Evolutionary conservation across 2,329 filamentous ascomycete species (phyloP), one percentile per base, ranked within the genome.

Genomic region (Phialemonium atrogriseum): DNA sequence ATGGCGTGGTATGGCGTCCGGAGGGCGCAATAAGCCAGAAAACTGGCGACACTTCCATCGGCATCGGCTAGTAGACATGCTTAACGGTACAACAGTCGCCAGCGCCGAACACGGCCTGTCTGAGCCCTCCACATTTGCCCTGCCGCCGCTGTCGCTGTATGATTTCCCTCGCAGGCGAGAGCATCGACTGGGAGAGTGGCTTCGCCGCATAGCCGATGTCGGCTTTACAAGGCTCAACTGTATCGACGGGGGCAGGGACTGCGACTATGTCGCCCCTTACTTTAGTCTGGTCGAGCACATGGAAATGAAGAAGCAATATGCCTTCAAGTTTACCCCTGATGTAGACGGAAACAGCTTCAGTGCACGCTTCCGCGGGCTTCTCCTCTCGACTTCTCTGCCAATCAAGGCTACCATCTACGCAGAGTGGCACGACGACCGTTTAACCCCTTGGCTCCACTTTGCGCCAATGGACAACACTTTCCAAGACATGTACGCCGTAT

Each of bases 341-440:
- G 68, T 81, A 26, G 82, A 86, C 49, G 80, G 81, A n/a, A 73
- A 77, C 54, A 70, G 67, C 2, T 77, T 77, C 46, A 73, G 66
- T 33, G 75, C 71, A 4, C 66, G 76, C n/a, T 81, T 73, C 54
- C 66, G 70, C 27, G 68, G 66, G 0, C 79, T 84, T 43, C 58
- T 86, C 7, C 62, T 68, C 16, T 79, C 71, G 22, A 80, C 71
- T 2, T 77, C 70, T 27, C 52, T 83, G 20, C 76, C 77, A 2
- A 69, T 86, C 49, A 86, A 86, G 55, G 70, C 75, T 10, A 84
- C 80, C 4, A 66, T 85, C 25, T 86, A 81, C 49, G 60, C 71
- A 7, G 82, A 86, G 50, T 86, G 82, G 82, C 80, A 85, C 49
- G 80, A 85, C 49, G 68, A 72, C 25, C 66, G 81, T 6, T 61